Conservation (phyloP, 495 filamentous ascomycete genomes). For the Bacidia rubella region DNA sequence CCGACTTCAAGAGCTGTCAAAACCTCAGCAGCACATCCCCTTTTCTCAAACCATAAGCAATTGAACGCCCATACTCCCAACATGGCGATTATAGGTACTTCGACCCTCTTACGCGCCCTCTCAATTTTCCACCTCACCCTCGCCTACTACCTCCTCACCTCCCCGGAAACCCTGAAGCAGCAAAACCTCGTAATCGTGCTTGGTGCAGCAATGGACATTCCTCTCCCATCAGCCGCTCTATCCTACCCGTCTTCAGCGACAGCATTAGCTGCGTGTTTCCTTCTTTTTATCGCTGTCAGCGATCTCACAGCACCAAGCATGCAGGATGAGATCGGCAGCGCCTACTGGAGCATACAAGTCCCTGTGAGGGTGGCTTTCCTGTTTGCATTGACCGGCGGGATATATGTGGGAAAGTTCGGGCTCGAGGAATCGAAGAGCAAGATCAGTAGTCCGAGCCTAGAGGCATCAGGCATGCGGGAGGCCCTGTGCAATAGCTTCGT, state of each 20-base stretch:
- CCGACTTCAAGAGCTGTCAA: too few species aligned
- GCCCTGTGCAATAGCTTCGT: slow-evolving; percentile 65
- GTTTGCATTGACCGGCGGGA: slow-evolving; percentile 51
- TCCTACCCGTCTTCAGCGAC: slow-evolving; percentile 48
- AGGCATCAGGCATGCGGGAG: slow-evolving; percentile 28
- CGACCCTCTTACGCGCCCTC: slow-evolving; percentile 62
- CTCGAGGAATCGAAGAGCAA: slow-evolving; percentile 22
- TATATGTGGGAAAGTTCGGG: slow-evolving; percentile 44
- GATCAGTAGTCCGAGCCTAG: not conserved
- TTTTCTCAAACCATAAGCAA: too few species aligned
- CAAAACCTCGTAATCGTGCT: slow-evolving; percentile 72
- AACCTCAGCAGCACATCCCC: too few species aligned
- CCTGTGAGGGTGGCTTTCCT: slow-evolving; percentile 53
- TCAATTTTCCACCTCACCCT: slow-evolving; percentile 72
- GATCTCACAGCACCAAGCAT: slow-evolving; percentile 63
- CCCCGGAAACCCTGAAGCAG: slow-evolving; percentile 54
- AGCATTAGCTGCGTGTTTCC: slow-evolving; percentile 56
- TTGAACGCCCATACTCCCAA: not conserved
- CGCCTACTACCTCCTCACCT: slow-evolving; percentile 67
- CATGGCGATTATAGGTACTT: slow-evolving; percentile 70
- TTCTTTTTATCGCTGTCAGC: slow-evolving; percentile 51
- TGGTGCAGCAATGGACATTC: slow-evolving; percentile 64
- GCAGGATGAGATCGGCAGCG: slow-evolving; percentile 50
- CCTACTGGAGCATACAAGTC: slow-evolving; percentile 60
- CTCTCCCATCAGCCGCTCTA: slow-evolving; percentile 35